Evolutionary conservation across 768 basidiomycete genomes (phyloP).

Genomic region (Phaeotremella skinneri): DNA sequence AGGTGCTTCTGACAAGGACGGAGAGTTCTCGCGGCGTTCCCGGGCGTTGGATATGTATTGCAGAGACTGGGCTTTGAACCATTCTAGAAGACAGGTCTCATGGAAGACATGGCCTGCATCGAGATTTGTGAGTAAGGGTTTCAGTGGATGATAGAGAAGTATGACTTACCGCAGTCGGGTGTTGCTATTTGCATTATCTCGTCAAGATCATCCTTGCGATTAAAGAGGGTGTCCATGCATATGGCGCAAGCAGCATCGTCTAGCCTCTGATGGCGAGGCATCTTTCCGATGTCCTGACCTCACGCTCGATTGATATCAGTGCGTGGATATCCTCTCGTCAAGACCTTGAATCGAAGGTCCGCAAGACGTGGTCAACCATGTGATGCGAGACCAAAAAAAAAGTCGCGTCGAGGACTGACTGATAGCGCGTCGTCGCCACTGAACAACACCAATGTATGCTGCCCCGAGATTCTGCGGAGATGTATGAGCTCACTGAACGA

Average conservation of each 20-base stretch:
- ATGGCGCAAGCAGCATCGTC: slow-evolving; percentile 36
- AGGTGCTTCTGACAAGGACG: slow-evolving; percentile 26
- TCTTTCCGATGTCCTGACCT: neutral
- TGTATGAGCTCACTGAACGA: too few relatives aligned
- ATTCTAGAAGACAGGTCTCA: slow-evolving; percentile 29
- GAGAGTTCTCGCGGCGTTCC: slow-evolving; percentile 24
- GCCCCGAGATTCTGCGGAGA: too few relatives aligned
- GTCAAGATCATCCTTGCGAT: slow-evolving; percentile 32
- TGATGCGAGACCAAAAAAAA: neutral
- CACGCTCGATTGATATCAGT: neutral
- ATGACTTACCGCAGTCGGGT: slow-evolving; percentile 37
- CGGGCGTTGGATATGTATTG: slow-evolving; percentile 20
- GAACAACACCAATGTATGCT: too few relatives aligned
- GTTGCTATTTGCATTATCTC: slow-evolving; percentile 31
- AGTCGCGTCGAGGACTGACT: slow-evolving; percentile 1
- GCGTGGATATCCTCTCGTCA: too few relatives aligned
- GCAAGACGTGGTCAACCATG: too few relatives aligned
- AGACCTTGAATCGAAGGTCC: too few relatives aligned
- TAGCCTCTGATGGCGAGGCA: slow-evolving; percentile 21
- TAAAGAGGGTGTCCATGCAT: slow-evolving; percentile 39
- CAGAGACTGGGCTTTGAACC: slow-evolving; percentile 30
- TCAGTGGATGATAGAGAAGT: neutral
- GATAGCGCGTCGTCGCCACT: too few relatives aligned
- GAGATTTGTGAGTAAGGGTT: neutral
- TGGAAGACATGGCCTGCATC: slow-evolving; percentile 40